phyloP scores from a whole-genome alignment of 768 basidiomycete species.

The Pleurotus sapidus region DNA sequence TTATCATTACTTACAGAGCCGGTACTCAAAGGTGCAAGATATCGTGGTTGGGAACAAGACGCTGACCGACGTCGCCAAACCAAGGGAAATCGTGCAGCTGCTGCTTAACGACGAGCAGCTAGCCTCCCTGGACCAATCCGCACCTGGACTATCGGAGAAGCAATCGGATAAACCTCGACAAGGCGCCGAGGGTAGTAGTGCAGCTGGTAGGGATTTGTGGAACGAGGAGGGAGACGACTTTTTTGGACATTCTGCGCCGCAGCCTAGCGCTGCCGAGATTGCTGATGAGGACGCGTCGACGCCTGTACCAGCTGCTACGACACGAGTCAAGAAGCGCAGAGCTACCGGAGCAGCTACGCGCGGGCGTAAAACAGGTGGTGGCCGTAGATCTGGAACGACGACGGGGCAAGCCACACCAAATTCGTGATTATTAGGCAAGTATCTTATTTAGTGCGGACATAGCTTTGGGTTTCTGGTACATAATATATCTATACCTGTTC shows the following conservation, averaged over 20 bases:
- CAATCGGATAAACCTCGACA: slow-evolving; percentile 24
- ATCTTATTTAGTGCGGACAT: neutral
- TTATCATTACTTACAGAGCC: neutral
- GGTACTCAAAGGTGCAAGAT: slow-evolving; percentile 82
- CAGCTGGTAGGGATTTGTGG: slow-evolving; percentile 66
- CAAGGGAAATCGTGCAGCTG: slow-evolving; percentile 94
- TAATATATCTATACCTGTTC: slow-evolving; percentile 3
- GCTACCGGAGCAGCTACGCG: slow-evolving; percentile 27
- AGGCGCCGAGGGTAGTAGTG: slow-evolving; percentile 28
- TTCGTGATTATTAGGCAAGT: slow-evolving; percentile 2
- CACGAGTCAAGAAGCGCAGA: slow-evolving; percentile 43
- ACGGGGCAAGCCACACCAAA: slow-evolving; percentile 9
- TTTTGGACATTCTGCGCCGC: slow-evolving; percentile 56
- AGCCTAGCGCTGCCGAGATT: slow-evolving; percentile 22
- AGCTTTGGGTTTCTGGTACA: slow-evolving; percentile 5
- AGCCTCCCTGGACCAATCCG: slow-evolving; percentile 58
- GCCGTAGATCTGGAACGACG: slow-evolving; percentile 21
- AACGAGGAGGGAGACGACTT: slow-evolving; percentile 87
- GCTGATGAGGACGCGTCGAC: slow-evolving; percentile 36
- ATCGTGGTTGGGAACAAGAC: slow-evolving; percentile 98
- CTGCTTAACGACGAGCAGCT: slow-evolving; percentile 94
- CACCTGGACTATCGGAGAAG: slow-evolving; percentile 30
- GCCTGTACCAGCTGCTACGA: slow-evolving; percentile 23
- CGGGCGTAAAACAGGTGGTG: slow-evolving; percentile 37
- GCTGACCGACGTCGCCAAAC: slow-evolving; percentile 89